Conservation (phyloP, 129 eudicot species). For the Artemisia argyi region DNA sequence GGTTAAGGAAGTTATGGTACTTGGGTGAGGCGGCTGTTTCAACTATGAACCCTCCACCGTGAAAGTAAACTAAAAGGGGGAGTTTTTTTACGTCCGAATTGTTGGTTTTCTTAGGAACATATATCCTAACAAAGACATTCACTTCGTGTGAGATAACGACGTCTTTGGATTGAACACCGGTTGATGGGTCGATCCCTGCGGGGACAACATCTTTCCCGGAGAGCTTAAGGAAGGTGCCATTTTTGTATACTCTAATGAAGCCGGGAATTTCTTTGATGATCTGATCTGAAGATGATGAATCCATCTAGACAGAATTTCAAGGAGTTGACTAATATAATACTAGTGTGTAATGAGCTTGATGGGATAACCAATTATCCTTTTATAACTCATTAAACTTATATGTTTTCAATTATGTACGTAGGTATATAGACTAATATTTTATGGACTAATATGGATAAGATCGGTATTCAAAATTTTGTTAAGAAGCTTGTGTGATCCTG, state of each 20-base stretch:
- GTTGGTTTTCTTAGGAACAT: conserved; percentile 28
- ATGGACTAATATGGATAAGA: too few relatives aligned
- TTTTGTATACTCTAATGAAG: conserved; percentile 33
- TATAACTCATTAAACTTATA: too few relatives aligned
- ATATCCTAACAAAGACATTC: conserved; percentile 47
- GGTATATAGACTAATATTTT: too few relatives aligned
- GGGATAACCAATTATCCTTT: too few relatives aligned
- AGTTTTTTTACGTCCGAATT: conserved; percentile 27
- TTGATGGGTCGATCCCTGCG: conserved; percentile 37
- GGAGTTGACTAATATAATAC: too few relatives aligned
- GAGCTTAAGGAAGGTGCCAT: conserved; percentile 45
- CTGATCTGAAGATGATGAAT: not conserved
- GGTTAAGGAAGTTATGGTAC: conserved; percentile 29
- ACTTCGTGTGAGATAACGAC: conserved; percentile 31
- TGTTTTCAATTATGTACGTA: too few relatives aligned
- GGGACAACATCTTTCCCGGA: conserved; percentile 31
- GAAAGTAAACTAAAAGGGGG: conserved; percentile 54
- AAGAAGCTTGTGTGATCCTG: too few relatives aligned
- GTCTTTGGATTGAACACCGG: conserved; percentile 54
- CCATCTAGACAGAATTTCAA: not conserved
- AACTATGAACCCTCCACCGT: conserved; percentile 60
- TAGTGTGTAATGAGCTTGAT: too few relatives aligned
- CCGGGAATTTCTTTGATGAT: conserved; percentile 2
- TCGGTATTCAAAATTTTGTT: too few relatives aligned
- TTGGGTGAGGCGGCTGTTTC: conserved; percentile 26